Base-by-base conservation (phyloP, 1,139 yeast species). In the Fermentozyma sake region DNA sequence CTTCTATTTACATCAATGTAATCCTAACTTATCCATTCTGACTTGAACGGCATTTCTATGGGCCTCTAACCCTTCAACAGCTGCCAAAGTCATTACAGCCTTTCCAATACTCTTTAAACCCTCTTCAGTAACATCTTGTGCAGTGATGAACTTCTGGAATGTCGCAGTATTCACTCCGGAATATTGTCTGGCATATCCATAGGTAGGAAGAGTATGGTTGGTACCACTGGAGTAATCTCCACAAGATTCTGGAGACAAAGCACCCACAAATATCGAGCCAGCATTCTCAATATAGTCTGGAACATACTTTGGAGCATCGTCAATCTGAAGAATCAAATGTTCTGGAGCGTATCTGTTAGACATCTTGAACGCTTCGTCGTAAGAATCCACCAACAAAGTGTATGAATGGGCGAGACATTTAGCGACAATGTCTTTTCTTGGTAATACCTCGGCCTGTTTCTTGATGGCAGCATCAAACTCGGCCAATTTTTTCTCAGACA, bases 211-310 rank as follows among this genome's bases (percentile, higher is more conserved):
- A 1, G 98, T 91, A 61, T 89, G 97, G 68, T 91, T 91, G 5
- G 98, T 91, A 52, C 98, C 97, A 38, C 91, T 79, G 1, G 97
- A 87, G 63, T 91, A 93, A 58, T 93, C 98, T 48, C 99, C 99
- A 58, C 97, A 89, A 3, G 95, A 83, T 58, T 91, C 99, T 24
- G 98, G 98, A 4, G 96, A 83, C 55, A 83, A 83, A 2, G 91
- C 82, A 21, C 99, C 99, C 29, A 91, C 96, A 50, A 91, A 91
- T 12, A 91, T 93, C 18, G 95, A 82, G 21, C 99, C 98, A 7
- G 98, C 99, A 52, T 93, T 81, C 41, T 84, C 82, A 24, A 91
- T 87, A 37, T 72, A 64, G 21, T 74, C 70, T 7, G 73, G 73
- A 21, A 91, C 93, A 49, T 72, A 84, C 21, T 65, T 58, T 27